Percentiles rank a stretch among this genome's conserved stretches.
phyloP scores from a whole-genome alignment of 768 basidiomycete genomes.

The Tylopilus intermedius region DNA sequence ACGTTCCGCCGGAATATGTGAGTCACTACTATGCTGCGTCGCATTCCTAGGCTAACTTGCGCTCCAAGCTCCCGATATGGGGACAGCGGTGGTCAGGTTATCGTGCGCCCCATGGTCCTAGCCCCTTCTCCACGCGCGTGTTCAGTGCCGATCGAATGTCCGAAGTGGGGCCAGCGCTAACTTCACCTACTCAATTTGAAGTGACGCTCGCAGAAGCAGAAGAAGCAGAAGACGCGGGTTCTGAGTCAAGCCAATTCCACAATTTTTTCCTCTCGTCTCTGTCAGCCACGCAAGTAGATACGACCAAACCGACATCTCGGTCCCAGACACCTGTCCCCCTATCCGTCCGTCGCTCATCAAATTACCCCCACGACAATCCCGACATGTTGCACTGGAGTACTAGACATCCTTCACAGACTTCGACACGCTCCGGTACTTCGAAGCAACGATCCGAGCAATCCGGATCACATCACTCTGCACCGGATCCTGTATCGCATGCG shows the following conservation, averaged over 20 bases:
- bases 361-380: neutral
- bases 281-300: conserved; percentile 3
- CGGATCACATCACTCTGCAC: neutral
- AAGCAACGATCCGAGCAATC: neutral
- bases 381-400: neutral
- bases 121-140: conserved; percentile 21
- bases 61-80: conserved; percentile 28
- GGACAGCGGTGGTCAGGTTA: conserved; percentile 28
- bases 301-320: neutral
- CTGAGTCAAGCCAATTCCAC: conserved; percentile 12
- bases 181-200: conserved; percentile 23
- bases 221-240: conserved; percentile 12
- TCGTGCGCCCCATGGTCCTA: conserved; percentile 23
- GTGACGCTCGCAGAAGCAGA: conserved; percentile 16
- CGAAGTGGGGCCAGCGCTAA: conserved; percentile 17
- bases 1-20: conserved; percentile 27
- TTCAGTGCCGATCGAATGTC: conserved; percentile 19
- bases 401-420: neutral
- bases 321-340: neutral
- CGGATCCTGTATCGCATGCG: neutral
- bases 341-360: neutral
- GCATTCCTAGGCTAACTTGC: conserved; percentile 6
- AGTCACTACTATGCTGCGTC: conserved; percentile 10
- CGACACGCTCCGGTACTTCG: neutral
- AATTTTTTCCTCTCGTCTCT: conserved; percentile 10